phyloP scores from a whole-genome alignment of 1,139 yeast species.

The Scheffersomyces illinoinensis region DNA sequence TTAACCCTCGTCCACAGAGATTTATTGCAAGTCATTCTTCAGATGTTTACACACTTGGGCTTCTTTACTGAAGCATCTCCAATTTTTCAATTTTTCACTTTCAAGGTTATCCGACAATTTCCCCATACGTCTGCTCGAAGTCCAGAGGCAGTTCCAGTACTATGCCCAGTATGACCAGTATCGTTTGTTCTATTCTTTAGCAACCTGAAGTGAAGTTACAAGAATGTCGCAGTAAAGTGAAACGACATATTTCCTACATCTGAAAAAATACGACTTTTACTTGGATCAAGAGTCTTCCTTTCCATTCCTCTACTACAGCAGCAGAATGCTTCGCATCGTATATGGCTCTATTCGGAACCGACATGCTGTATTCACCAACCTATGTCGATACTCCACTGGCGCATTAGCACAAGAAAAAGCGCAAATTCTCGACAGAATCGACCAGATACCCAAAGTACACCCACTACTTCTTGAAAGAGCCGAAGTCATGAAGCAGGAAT shows the following conservation, averaged over 20 bases:
- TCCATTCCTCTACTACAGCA: neutral
- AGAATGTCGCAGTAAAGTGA: neutral
- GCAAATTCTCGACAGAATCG: conserved; percentile 6
- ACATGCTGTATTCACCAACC: neutral
- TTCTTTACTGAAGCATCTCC: neutral
- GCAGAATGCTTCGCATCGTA: neutral
- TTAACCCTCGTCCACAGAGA: neutral
- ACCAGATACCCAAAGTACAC: conserved; percentile 36
- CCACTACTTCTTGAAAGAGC: conserved; percentile 70
- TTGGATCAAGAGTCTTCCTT: neutral
- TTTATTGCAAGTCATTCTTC: neutral
- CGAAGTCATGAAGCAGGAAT: conserved; percentile 50
- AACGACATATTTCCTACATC: neutral
- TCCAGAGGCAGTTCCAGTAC: neutral
- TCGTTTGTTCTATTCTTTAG: neutral
- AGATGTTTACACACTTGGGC: neutral
- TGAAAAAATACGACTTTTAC: neutral
- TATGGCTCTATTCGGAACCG: neutral
- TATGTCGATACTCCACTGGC: neutral
- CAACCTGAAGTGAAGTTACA: neutral
- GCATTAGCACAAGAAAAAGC: neutral
- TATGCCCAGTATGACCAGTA: neutral
- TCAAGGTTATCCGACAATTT: too few relatives aligned
- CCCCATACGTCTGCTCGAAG: too few relatives aligned
- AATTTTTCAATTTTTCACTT: neutral